Evolutionary conservation across 2,329 filamentous ascomycete genomes (phyloP), one percentile per base, ranked within the genome.

Genomic region (Aspergillus luchuensis): DNA sequence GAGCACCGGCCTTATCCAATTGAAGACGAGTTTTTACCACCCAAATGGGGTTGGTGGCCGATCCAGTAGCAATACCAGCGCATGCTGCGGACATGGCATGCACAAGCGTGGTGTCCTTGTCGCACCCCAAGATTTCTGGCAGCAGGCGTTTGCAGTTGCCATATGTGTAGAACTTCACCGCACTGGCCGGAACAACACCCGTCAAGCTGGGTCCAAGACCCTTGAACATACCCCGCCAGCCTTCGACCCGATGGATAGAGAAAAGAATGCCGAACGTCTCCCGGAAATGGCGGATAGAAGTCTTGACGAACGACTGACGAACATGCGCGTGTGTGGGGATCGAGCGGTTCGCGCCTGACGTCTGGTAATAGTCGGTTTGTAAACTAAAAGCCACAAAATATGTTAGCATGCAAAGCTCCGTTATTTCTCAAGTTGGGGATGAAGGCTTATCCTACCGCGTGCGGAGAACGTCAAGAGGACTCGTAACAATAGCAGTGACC

Each of bases 391-490:
- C 4, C 8, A 15, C 3, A 30, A 10, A 1, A 5, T n/a, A 4
- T 10, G 15, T 56, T 36, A 56, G 53, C 0, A 33, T 38, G 41
- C 41, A 28, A 17, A 19, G 17, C 41, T 55, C 1, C 3, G 47
- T 47, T 48, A 7, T 25, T 38, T 30, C 7, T 8, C 7, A 8
- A 5, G 21, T 19, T 21, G 41, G 8, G 17, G 2, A 19, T 45
- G 17, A 45, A 45, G 41, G 41, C 17, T 21, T 19, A 30, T 49
- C 47, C 30, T 54, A 62, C 76, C 96, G 96, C 45, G 94, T 98
- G 82, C 97, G 97, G 76, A 97, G 96, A 61, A 98, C 94, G 80
- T 98, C 94, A 67, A 98, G 87, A 38, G 94, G 94, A 74, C 93
- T 97, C 55, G 93, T 97, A 62, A 96, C 89, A 56, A 97, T 84